Conservation (phyloP, 2,329 filamentous ascomycete species). For the Claviceps quebecensis region DNA sequence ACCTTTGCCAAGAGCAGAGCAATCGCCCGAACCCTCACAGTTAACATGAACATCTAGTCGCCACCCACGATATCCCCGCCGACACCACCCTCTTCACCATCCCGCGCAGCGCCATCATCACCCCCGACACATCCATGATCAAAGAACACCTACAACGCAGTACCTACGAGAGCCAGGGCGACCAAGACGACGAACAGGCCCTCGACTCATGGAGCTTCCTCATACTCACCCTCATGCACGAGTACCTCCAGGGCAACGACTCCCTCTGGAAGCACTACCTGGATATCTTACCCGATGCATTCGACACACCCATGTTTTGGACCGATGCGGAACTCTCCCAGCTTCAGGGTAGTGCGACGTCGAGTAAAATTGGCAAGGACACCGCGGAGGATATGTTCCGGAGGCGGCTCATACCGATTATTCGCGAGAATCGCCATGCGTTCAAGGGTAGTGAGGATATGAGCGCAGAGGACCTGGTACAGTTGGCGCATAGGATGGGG, state of each 20-base stretch:
- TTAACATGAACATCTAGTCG: slow-evolving; percentile 37
- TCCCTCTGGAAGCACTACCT: slow-evolving; percentile 73
- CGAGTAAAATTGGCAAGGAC: slow-evolving; percentile 60
- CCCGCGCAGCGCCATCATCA: slow-evolving; percentile 58
- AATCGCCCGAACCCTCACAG: background rate
- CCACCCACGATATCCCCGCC: slow-evolving; percentile 51
- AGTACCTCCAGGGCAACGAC: slow-evolving; percentile 41
- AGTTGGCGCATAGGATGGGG: slow-evolving; percentile 63
- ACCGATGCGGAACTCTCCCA: slow-evolving; percentile 50
- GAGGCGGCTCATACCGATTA: slow-evolving; percentile 33
- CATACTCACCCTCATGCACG: slow-evolving; percentile 72
- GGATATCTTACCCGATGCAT: slow-evolving; percentile 53
- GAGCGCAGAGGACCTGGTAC: slow-evolving; percentile 31
- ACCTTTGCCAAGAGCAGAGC: background rate
- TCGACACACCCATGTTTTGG: slow-evolving; percentile 92
- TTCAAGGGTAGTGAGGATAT: slow-evolving; percentile 25
- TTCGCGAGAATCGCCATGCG: slow-evolving; percentile 29
- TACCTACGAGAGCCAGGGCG: slow-evolving; percentile 25
- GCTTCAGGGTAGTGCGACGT: slow-evolving; percentile 65
- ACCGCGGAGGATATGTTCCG: slow-evolving; percentile 58
- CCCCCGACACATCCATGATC: slow-evolving; percentile 56
- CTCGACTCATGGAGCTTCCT: slow-evolving; percentile 42
- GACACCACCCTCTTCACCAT: slow-evolving; percentile 73
- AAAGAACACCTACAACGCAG: slow-evolving; percentile 25
- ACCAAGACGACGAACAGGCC: slow-evolving; percentile 21